A percentile compares a stretch with the other conserved stretches of the same genome.
Conservation (phyloP, 2,329 filamentous ascomycete genomes). For the Byssochlamys sp. region DNA sequence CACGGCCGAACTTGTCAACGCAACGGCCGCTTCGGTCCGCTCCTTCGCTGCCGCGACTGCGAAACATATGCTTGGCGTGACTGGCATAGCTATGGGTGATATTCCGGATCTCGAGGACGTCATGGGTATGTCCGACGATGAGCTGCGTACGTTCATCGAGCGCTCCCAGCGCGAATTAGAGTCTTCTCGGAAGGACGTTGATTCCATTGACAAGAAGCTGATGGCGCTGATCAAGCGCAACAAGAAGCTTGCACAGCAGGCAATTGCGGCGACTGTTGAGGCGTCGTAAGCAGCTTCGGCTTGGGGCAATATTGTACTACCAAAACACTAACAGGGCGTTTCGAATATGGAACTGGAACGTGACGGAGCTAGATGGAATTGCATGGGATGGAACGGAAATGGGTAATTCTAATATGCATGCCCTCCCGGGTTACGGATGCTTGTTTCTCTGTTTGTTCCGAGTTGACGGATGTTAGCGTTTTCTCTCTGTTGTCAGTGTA, state of each 20-base stretch:
- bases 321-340: background rate
- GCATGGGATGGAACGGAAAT: background rate
- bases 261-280: conserved; percentile 21
- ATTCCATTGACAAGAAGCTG: conserved; percentile 36
- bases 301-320: background rate
- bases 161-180: conserved; percentile 57
- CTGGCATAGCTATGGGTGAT: conserved; percentile 21
- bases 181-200: conserved; percentile 58
- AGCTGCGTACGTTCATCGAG: conserved; percentile 29
- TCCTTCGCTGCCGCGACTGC: conserved; percentile 27
- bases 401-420: background rate
- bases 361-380: background rate
- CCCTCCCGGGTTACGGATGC: background rate
- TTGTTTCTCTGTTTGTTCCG: background rate
- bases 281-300: conserved; percentile 1
- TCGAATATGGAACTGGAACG: background rate
- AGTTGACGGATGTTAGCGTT: background rate
- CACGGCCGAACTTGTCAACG: conserved; percentile 25
- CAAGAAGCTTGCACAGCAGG: conserved; percentile 35
- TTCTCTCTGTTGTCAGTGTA: background rate
- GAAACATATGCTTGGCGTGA: conserved; percentile 28
- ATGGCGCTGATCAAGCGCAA: conserved; percentile 32
- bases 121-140: conserved; percentile 33
- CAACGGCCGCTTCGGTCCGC: conserved; percentile 26
- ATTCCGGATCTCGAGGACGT: conserved; percentile 31